Base-by-base conservation (phyloP, 2,329 filamentous ascomycete genomes). In the Lachnellula willkommii region DNA sequence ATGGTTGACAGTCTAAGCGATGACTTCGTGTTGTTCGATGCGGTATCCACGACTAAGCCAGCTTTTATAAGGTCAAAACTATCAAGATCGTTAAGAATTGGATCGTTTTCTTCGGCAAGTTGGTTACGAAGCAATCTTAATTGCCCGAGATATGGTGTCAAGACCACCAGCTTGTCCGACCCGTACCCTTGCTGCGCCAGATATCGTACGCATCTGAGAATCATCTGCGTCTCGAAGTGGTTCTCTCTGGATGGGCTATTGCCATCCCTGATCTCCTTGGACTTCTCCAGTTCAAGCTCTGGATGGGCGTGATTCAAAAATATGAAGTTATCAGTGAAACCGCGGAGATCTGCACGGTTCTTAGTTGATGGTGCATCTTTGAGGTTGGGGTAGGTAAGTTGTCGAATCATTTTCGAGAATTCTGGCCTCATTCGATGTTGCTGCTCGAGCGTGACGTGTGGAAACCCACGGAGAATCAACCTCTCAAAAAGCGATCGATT, bases 61-160 rank as follows among this genome's bases (percentile, higher is more conserved):
- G 85, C 85, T 4, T 74, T 72, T 2, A 85, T 71, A 4, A 91
- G 69, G 24, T 89, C 85, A 42, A 74, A 72, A 0, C 79, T 80
- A 60, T 92, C 88, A 1, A 89, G 69, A 50, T 91, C 87, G 60
- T 84, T 89, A 1, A 92, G 71, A 0, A 84, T 70, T 0, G 84
- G 83, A 59, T 90, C 86, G 49, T 81, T 82, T 0, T 84, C 77
- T 9, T 75, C 69, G 4, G 72, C 71, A 5, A 90, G 71, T 0
- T 70, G 73, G 0, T 83, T 74, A 17, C 73, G 69, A 1, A 91
- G 71, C 0, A 86, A 72, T 2, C 72, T 77, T 0, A 91, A 68
- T 60, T 90, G 87, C 0, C 86, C 87, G 0, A 90, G 73, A 61
- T 92, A 91, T 0, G 88, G 88, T 0, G 86, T 89, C 1, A 91